A percentile compares a stretch with the other conserved stretches of the same genome.
Conservation (phyloP, 2,329 filamentous ascomycete genomes). For the Polychaeton citri region DNA sequence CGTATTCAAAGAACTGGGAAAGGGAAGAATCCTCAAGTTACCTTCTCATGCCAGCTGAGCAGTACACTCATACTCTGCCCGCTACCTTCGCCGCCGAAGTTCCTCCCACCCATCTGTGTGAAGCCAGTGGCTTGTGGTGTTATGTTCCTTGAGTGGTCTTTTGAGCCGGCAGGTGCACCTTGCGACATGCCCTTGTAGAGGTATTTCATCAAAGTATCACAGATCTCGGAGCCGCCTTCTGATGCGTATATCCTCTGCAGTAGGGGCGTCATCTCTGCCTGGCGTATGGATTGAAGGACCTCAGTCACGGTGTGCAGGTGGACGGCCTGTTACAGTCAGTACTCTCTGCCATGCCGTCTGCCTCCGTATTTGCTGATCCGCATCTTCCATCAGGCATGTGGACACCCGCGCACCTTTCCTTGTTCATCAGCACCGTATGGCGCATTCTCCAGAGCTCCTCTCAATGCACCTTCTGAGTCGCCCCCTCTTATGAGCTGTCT, state of each 20-base stretch:
- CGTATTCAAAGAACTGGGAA: not conserved
- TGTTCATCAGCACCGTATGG: slow-evolving; percentile 50
- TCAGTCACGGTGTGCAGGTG: slow-evolving; percentile 82
- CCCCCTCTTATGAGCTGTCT: slow-evolving; percentile 77
- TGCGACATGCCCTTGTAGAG: slow-evolving; percentile 80
- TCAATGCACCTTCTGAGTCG: slow-evolving; percentile 74
- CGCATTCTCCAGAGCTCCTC: slow-evolving; percentile 70
- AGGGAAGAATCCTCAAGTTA: slow-evolving; percentile 12
- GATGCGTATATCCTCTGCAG: slow-evolving; percentile 67
- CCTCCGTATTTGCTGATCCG: too few species aligned
- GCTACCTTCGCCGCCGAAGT: slow-evolving; percentile 50
- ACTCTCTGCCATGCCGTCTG: too few species aligned
- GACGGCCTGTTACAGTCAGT: slow-evolving; percentile 46
- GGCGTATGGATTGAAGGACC: slow-evolving; percentile 90
- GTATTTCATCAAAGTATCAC: slow-evolving; percentile 97
- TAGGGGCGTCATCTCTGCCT: slow-evolving; percentile 86
- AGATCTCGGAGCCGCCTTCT: slow-evolving; percentile 66
- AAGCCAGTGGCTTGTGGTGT: slow-evolving; percentile 78
- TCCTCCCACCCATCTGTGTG: slow-evolving; percentile 51
- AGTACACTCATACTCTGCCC: slow-evolving; percentile 91
- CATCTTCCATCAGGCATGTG: too few species aligned
- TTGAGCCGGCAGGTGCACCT: slow-evolving; percentile 14
- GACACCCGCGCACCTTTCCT: slow-evolving; percentile 39
- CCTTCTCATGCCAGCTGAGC: slow-evolving; percentile 96
- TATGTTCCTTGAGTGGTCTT: slow-evolving; percentile 26